Conservation (phyloP, 2,329 filamentous ascomycete genomes). For the Microdochium nivale region DNA sequence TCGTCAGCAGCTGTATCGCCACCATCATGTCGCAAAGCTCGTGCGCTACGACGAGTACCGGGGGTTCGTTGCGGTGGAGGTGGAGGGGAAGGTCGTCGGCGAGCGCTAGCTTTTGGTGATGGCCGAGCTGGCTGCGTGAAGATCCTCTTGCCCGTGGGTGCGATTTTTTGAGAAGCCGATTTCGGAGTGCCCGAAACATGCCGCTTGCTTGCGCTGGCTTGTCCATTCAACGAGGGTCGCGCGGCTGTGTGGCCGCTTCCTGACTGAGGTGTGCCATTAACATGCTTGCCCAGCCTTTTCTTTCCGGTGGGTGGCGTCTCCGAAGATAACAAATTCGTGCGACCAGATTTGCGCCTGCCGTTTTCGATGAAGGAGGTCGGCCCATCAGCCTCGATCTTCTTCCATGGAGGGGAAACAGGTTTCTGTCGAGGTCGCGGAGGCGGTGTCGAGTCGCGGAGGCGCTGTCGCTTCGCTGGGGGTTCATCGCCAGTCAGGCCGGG, state of each 20-base stretch:
- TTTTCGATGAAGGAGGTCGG: slow-evolving; percentile 75
- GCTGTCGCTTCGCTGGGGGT: slow-evolving; percentile 55
- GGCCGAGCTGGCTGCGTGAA: neutral
- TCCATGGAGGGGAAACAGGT: slow-evolving; percentile 83
- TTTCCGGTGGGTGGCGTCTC: slow-evolving; percentile 40
- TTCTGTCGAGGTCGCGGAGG: slow-evolving; percentile 28
- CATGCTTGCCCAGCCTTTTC: slow-evolving; percentile 42
- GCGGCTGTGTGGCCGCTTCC: slow-evolving; percentile 5
- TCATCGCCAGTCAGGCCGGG: slow-evolving; percentile 1
- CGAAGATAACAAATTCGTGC: slow-evolving; percentile 48
- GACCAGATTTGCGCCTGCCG: slow-evolving; percentile 60
- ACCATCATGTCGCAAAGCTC: slow-evolving; percentile 23
- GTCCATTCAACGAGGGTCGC: slow-evolving; percentile 17
- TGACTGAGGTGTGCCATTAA: neutral
- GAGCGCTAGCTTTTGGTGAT: slow-evolving; percentile 5
- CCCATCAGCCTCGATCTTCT: slow-evolving; percentile 72
- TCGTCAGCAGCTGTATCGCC: slow-evolving; percentile 14
- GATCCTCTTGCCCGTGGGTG: slow-evolving; percentile 6
- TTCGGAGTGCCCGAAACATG: slow-evolving; percentile 15
- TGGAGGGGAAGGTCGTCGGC: slow-evolving; percentile 32
- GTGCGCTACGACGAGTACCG: slow-evolving; percentile 33
- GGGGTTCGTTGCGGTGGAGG: slow-evolving; percentile 28
- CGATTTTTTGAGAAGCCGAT: slow-evolving; percentile 10
- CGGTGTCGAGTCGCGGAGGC: slow-evolving; percentile 41
- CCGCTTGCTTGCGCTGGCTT: slow-evolving; percentile 19